Evolutionary conservation across 768 basidiomycete species (phyloP).

Genomic region (Tephrocybe sp.): DNA sequence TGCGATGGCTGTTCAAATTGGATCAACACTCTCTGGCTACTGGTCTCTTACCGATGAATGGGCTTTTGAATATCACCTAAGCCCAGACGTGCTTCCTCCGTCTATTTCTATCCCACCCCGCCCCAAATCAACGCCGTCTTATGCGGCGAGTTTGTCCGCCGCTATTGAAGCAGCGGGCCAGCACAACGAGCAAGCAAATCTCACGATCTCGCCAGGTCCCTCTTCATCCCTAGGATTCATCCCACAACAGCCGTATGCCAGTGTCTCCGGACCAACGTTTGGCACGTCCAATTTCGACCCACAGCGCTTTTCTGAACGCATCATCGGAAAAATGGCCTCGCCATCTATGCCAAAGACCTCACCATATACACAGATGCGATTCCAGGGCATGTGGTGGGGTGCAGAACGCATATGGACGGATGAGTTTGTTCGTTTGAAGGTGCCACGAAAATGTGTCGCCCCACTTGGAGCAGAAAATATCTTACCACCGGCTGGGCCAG

Average conservation of each 20-base stretch:
- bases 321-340: conserved; percentile 23
- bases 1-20: conserved; percentile 73
- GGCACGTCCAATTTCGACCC: conserved; percentile 22
- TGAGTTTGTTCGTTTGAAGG: conserved; percentile 79
- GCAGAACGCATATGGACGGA: conserved; percentile 86
- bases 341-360: conserved; percentile 14
- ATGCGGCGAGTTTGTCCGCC: conserved; percentile 32
- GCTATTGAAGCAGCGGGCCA: conserved; percentile 46
- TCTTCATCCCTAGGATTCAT: not conserved
- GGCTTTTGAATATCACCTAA: conserved; percentile 54
- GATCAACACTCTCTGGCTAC: conserved; percentile 55
- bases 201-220: conserved; percentile 1
- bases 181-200: conserved; percentile 33
- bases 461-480: conserved; percentile 64
- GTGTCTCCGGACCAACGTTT: conserved; percentile 18
- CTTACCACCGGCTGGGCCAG: conserved; percentile 60
- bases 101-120: conserved; percentile 16
- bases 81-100: conserved; percentile 20
- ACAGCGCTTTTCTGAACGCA: conserved; percentile 22
- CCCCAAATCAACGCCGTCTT: conserved; percentile 15
- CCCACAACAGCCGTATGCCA: not conserved
- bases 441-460: conserved; percentile 65
- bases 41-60: conserved; percentile 79
- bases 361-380: conserved; percentile 48
- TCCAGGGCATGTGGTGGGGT: conserved; percentile 89